Base-by-base conservation (phyloP, 2,329 filamentous ascomycete species). In the Sporothrix protearum region DNA sequence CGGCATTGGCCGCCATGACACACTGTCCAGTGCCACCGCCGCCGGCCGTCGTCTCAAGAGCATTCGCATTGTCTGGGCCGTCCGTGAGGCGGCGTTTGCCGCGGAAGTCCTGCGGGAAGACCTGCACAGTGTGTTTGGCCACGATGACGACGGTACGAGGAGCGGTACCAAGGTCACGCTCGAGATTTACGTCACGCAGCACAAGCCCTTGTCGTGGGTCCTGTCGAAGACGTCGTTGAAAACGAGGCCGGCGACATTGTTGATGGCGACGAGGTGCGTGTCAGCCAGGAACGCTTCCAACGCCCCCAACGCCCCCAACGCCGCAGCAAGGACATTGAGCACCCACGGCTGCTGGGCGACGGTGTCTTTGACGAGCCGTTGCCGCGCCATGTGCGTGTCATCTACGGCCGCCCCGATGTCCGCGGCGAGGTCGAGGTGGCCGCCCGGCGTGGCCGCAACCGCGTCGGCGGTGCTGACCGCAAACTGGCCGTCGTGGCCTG, bases 381-480 rank as follows among this genome's bases (percentile, higher is more conserved):
- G 69, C 75, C 76, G 0, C 69, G 74, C 14, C 69, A 71, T 9
- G 76, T 78, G 2, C 70, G 73, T 6, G 28, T 79, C 25, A 57
- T 76, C 8, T 61, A 73, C 36, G 71, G 42, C 51, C 70, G 75
- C 2, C 75, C 75, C 3, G 75, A 75, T 39, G 69, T 75, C 10
- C 71, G 74, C 0, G 75, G 73, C 10, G 78, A 82, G 33, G 77
- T 84, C 6, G 71, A 73, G 19, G 39, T 42, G 3, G 75, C 76
- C 0, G 76, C 79, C 0, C 25, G 63, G 8, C 25, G 28, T 3
- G 64, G 64, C 64, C 64, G 64, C 64, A 51, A 51, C 14, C 77
- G 75, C 1, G 75, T 74, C 3, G 72, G 75, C 0, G 75, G 75
- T 0, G 73, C n/a, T 14, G 51, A 57, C 22, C 45, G 71, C n/a